Conservation (phyloP, 1,284 basidiomycete species). For the Pseudozyma flocculosa region DNA sequence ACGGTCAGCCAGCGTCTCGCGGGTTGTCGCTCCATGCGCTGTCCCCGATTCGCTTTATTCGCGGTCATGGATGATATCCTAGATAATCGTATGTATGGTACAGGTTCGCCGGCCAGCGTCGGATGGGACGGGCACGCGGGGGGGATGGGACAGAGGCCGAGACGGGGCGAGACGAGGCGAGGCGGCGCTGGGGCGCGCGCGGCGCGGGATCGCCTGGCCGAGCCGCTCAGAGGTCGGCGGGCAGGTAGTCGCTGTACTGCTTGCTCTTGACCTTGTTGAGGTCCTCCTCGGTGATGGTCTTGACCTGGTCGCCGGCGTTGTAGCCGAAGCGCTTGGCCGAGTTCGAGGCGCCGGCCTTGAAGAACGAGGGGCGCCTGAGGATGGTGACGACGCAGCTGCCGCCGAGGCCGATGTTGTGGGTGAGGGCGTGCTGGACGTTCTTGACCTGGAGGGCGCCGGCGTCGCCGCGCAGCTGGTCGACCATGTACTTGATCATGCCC, state of each 20-base stretch:
- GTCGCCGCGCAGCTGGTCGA: constrained; percentile 63
- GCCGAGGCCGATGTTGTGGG: constrained; percentile 81
- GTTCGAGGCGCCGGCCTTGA: constrained; percentile 36
- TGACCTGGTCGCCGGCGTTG: constrained; percentile 42
- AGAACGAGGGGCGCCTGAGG: constrained; percentile 40
- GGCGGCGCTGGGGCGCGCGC: no score
- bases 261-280: constrained; percentile 48
- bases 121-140: no score
- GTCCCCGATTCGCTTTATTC: no score
- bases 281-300: constrained; percentile 44
- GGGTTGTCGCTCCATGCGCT: no score
- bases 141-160: no score
- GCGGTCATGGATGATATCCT: no score
- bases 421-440: constrained; percentile 74
- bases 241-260: constrained; percentile 46
- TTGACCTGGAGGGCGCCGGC: constrained; percentile 64
- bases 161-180: no score
- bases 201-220: no score
- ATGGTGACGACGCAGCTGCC: constrained; percentile 57
- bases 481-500: constrained; percentile 84
- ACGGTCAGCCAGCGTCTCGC: no score
- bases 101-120: no score
- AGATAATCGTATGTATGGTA: no score
- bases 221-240: constrained; percentile 32
- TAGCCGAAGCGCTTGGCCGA: constrained; percentile 48